phyloP scores from a whole-genome alignment of 2,329 filamentous ascomycete genomes.

The Arthrobotrys megalospora region DNA sequence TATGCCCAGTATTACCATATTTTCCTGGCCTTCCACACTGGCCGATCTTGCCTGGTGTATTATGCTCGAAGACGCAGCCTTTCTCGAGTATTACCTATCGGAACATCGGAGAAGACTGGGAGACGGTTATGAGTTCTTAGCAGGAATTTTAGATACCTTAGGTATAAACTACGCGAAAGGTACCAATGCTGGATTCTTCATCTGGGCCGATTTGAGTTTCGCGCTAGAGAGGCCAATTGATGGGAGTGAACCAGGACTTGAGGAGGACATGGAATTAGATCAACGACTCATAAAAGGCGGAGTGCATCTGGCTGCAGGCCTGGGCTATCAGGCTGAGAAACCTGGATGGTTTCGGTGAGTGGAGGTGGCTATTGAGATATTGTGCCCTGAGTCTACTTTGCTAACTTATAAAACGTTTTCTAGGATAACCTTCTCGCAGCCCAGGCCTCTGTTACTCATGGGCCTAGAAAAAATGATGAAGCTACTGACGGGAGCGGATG shows the following conservation, averaged over 20 bases:
- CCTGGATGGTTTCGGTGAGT: slow-evolving; percentile 68
- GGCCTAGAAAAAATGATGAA: slow-evolving; percentile 34
- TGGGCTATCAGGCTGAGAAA: slow-evolving; percentile 67
- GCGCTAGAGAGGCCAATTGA: slow-evolving; percentile 23
- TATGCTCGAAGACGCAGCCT: slow-evolving; percentile 69
- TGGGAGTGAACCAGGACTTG: slow-evolving; percentile 35
- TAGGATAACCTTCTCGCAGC: slow-evolving; percentile 41
- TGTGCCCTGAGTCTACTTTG: too few relatives aligned
- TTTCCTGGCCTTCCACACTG: slow-evolving; percentile 70
- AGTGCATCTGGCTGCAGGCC: slow-evolving; percentile 67
- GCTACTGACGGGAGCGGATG: slow-evolving; percentile 9
- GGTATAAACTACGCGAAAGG: slow-evolving; percentile 70
- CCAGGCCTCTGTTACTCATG: slow-evolving; percentile 10
- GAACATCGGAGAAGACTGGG: slow-evolving; percentile 69
- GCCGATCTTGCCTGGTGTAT: slow-evolving; percentile 68
- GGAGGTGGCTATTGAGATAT: too few relatives aligned
- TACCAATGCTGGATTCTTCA: slow-evolving; percentile 73
- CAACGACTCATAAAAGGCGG: slow-evolving; percentile 66
- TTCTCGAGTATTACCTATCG: slow-evolving; percentile 69
- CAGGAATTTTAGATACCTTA: slow-evolving; percentile 67
- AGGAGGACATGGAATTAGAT: slow-evolving; percentile 65
- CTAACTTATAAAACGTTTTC: neutral
- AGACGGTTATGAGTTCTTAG: slow-evolving; percentile 68
- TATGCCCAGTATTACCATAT: slow-evolving; percentile 68
- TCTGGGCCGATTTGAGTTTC: slow-evolving; percentile 71